A percentile compares a stretch with the other conserved stretches of the same genome.
Evolutionary conservation across 2,329 filamentous ascomycete genomes (phyloP).

Genomic region (Rosellinia necatrix): DNA sequence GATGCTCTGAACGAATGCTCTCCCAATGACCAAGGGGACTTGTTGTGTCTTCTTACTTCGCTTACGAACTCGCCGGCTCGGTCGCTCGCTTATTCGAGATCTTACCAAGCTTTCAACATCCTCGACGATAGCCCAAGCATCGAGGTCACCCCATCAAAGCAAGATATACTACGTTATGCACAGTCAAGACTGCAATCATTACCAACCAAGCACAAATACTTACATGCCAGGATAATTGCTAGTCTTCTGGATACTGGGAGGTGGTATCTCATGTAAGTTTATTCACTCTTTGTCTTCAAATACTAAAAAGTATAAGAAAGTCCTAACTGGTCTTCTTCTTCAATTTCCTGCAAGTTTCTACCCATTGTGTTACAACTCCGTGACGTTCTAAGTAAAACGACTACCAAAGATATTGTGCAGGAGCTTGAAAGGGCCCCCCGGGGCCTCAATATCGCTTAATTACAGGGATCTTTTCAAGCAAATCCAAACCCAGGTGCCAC

Average conservation of each 20-base stretch:
- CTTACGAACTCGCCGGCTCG: neutral
- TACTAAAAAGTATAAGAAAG: neutral
- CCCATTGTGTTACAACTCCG: neutral
- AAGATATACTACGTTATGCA: neutral
- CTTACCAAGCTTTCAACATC: neutral
- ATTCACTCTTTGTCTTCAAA: neutral
- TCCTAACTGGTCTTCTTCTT: neutral
- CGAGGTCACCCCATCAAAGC: neutral
- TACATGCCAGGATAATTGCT: neutral
- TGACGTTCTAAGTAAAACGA: neutral
- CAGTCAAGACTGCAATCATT: neutral
- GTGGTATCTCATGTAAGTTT: neutral
- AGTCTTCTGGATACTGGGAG: neutral
- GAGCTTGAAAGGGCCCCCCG: neutral
- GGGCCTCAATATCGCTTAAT: neutral
- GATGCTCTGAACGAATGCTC: neutral
- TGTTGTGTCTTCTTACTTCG: neutral
- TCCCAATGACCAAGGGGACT: neutral
- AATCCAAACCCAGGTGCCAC: neutral
- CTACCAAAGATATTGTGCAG: neutral
- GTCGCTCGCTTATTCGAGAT: neutral
- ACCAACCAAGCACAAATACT: neutral
- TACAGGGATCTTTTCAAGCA: neutral
- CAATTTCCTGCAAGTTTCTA: neutral
- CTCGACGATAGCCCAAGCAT: neutral